Evolutionary conservation across 129 eudicot species (phyloP), one percentile per base, ranked within the genome.

Genomic region (Ambrosia artemisiifolia): DNA sequence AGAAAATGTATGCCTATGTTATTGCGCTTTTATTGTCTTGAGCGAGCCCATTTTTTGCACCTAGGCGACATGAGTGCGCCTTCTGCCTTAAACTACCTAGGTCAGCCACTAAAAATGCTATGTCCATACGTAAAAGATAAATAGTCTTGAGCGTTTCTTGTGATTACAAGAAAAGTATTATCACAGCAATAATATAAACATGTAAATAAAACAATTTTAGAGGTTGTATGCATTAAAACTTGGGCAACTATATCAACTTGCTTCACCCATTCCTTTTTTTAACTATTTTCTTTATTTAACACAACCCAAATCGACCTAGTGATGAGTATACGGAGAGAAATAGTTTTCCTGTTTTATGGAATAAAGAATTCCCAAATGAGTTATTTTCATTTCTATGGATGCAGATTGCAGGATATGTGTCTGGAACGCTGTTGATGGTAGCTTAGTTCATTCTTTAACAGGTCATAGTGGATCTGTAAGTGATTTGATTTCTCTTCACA

Each of bases 401-500:
- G 81, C 88, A 94, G 97, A 94, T 88, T 86, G 96, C 89, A 94
- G 99, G 86, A 94, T 94, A 68, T 94, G 99, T 74, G 99, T 90
- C 24, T 94, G 99, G 99, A 94, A 94, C 86, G 99, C 97, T 63
- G 86, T 85, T 77, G 99, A 94, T 85, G 99, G 99, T 50, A 88
- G 99, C 86, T 75, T 94, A 72, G 97, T 94, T 38, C 99, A 94
- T 81, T 94, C 93, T 77, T 84, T 94, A 82, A 94, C 97, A 18
- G 99, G 99, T 68, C 99, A 94, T 78, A 94, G 84, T 65, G 91
- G 86, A 20, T 88, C 97, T 79, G 99, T 94, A 84, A 90, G 96
- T 82, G 65, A 11, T 38, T 65, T 54, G 48, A 35, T 61, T 61
- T 57, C 64, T 60, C 42, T 32, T 32, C 11, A 11, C 43, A 43